These are phyloP conservation scores for Blechomonas ayalai DNA, from an alignment of 208 protist genomes.

Conservation along the genomic window DNA sequence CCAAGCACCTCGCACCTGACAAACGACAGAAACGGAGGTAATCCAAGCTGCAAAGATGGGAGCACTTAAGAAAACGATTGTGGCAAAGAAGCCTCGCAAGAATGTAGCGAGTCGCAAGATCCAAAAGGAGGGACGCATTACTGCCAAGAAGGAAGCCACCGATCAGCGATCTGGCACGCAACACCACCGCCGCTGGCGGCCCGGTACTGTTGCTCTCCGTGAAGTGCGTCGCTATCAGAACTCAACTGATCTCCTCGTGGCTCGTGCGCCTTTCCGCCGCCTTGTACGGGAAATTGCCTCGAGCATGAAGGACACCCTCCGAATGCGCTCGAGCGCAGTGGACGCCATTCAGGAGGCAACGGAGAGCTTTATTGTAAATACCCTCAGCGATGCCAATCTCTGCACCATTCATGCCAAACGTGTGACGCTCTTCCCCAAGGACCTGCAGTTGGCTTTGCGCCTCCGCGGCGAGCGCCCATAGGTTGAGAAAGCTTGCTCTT, in stretches of 20 bases:
- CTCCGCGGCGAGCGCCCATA: slow-evolving; percentile 93
- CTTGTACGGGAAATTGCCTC: slow-evolving; percentile 98
- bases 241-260: slow-evolving; percentile 97
- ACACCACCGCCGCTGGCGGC: slow-evolving; percentile 96
- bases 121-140: slow-evolving; percentile 60
- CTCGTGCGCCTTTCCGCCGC: slow-evolving; percentile 98
- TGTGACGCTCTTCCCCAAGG: slow-evolving; percentile 99
- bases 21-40: too few relatives aligned
- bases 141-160: slow-evolving; percentile 54
- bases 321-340: slow-evolving; percentile 54
- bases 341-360: slow-evolving; percentile 96
- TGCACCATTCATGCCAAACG: slow-evolving; percentile 98
- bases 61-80: slow-evolving; percentile 37
- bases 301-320: slow-evolving; percentile 88
- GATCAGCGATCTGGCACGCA: slow-evolving; percentile 87
- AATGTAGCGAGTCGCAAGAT: slow-evolving; percentile 64
- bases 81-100: slow-evolving; percentile 68
- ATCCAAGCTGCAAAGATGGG: slow-evolving; percentile 22
- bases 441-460: slow-evolving; percentile 97
- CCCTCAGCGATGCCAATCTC: slow-evolving; percentile 94
- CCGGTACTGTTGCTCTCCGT: slow-evolving; percentile 98
- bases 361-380: slow-evolving; percentile 91
- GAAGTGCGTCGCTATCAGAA: slow-evolving; percentile 99
- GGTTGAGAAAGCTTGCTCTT: neutral
- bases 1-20: too few relatives aligned